Percentiles rank a stretch among this genome's conserved stretches.
phyloP scores from a whole-genome alignment of 345 rosid genomes.

The Isatis tinctoria region DNA sequence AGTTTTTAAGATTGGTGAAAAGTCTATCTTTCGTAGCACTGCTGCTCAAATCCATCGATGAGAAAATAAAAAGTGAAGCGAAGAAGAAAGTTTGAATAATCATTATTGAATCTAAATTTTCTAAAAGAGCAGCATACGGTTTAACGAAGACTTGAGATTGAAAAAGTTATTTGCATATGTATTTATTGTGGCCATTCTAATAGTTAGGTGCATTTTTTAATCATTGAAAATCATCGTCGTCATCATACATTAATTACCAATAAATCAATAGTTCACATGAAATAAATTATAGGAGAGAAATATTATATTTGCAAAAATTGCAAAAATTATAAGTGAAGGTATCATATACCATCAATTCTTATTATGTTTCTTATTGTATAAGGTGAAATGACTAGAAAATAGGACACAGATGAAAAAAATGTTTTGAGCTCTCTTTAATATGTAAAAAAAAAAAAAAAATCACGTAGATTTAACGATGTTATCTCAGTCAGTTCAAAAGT shows the following conservation, averaged over 20 bases:
- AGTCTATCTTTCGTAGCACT: conserved; percentile 4
- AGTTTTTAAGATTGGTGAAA: conserved; percentile 37
- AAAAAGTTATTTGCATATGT: not conserved
- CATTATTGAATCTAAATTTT: conserved; percentile 4
- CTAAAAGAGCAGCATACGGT: not conserved
- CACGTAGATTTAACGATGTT: no score
- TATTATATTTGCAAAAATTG: not conserved
- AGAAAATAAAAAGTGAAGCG: conserved; percentile 9
- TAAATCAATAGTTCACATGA: not conserved
- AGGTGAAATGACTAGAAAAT: no score
- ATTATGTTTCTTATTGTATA: not conserved
- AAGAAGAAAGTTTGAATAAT: not conserved
- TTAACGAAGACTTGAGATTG: not conserved
- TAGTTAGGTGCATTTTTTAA: not conserved
- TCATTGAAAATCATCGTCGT: not conserved
- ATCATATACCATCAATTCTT: not conserved
- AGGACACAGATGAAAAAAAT: no score
- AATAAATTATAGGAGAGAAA: not conserved
- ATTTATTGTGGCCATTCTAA: not conserved
- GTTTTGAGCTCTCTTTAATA: no score
- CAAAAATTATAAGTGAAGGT: not conserved
- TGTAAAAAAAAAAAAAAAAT: no score
- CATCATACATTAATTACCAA: not conserved
- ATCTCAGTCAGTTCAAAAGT: no score
- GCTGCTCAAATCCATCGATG: not conserved